phyloP scores from a whole-genome alignment of 31 red algal genomes.

The Bonnemaisonia californica region DNA sequence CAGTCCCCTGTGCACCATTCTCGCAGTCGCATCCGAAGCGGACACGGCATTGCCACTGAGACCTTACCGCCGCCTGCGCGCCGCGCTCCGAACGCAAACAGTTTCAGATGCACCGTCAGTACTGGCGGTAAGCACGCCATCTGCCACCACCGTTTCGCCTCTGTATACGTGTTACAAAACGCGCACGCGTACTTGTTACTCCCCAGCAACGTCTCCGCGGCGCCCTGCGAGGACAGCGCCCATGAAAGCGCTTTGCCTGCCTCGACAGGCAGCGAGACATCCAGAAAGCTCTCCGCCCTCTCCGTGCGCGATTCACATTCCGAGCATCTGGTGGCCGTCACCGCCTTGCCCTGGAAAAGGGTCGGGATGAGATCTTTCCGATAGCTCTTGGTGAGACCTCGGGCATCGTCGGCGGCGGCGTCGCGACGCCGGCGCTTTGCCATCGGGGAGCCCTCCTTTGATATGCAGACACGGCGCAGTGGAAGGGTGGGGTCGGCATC shows the following conservation, averaged over 20 bases:
- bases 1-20: constrained; percentile 65
- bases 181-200: constrained; percentile 86
- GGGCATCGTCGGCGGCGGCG: background rate
- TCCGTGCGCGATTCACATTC: constrained; percentile 67
- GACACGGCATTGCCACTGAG: constrained; percentile 81
- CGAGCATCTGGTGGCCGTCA: constrained; percentile 84
- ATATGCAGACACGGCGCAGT: background rate
- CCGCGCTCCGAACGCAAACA: constrained; percentile 70
- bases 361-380: constrained; percentile 35
- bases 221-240: constrained; percentile 68
- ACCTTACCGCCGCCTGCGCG: constrained; percentile 64
- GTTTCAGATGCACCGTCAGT: constrained; percentile 89
- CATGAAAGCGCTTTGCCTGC: constrained; percentile 61
- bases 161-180: constrained; percentile 78
- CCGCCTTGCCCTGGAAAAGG: constrained; percentile 77
- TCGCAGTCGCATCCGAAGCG: constrained; percentile 62
- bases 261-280: constrained; percentile 85
- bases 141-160: constrained; percentile 89
- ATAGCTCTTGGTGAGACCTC: background rate
- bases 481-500: background rate
- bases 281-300: constrained; percentile 74
- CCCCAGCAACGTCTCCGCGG: constrained; percentile 60
- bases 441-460: background rate
- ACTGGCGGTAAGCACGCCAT: constrained; percentile 74
- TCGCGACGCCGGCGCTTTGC: background rate